Conservation (phyloP, 441 rosid species). For the Gossypium davidsonii region DNA sequence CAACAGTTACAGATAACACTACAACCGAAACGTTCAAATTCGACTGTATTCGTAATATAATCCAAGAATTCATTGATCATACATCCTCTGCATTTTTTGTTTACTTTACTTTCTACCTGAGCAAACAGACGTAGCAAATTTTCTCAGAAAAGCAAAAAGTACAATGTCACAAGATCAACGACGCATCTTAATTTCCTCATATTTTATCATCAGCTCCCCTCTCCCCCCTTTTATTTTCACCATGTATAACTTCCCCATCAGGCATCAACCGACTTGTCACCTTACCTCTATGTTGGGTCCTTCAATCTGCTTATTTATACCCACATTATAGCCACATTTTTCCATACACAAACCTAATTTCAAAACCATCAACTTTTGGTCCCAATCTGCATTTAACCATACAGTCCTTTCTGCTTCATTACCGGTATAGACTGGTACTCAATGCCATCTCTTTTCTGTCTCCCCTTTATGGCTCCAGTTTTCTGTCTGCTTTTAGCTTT, state of each 20-base stretch:
- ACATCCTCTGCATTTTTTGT: background rate
- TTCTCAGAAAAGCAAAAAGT: conserved; percentile 7
- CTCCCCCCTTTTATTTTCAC: conserved; percentile 24
- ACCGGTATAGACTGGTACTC: background rate
- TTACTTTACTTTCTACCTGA: conserved; percentile 10
- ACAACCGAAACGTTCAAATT: background rate
- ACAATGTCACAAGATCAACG: conserved; percentile 3
- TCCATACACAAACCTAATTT: conserved; percentile 7
- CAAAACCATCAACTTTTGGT: conserved; percentile 3
- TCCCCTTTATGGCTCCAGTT: conserved; percentile 25
- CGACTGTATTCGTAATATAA: background rate
- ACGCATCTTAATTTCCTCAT: conserved; percentile 7
- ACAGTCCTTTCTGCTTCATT: background rate
- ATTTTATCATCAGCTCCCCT: conserved; percentile 6
- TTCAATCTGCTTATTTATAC: conserved; percentile 33
- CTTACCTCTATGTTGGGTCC: conserved; percentile 25
- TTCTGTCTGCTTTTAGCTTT: conserved; percentile 13
- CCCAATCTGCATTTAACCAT: background rate
- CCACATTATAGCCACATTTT: conserved; percentile 9
- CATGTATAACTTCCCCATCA: conserved; percentile 25
- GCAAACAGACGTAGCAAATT: conserved; percentile 11
- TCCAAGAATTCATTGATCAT: background rate
- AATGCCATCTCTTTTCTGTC: background rate
- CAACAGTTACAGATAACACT: background rate
- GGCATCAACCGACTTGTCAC: conserved; percentile 33